A percentile compares a stretch with the other conserved stretches of the same genome.
phyloP scores from a whole-genome alignment of 345 rosid species.

The Rhodamnia argentea region DNA sequence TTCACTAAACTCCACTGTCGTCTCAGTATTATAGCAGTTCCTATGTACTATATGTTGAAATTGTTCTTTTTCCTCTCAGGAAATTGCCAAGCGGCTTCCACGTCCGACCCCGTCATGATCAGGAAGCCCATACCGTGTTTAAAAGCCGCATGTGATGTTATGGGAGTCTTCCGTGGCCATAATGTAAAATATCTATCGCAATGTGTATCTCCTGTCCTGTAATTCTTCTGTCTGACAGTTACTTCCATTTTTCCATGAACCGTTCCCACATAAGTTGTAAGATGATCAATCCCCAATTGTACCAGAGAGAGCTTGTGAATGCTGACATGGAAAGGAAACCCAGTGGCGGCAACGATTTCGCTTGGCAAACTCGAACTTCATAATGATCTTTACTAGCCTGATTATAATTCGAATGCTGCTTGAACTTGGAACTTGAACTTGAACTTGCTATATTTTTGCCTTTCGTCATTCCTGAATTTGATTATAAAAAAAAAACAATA shows the following conservation, averaged over 20 bases:
- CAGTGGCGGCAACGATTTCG: background rate
- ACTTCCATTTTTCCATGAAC: background rate
- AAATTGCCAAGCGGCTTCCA: conserved; percentile 88
- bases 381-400: background rate
- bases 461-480: background rate
- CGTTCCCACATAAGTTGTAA: background rate
- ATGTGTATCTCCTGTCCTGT: background rate
- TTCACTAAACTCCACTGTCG: no score
- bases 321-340: background rate
- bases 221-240: background rate
- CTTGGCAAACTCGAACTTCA: background rate
- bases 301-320: background rate
- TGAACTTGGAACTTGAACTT: background rate
- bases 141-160: background rate
- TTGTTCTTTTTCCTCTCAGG: conserved; percentile 33
- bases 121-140: background rate
- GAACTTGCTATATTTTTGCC: background rate
- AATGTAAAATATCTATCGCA: background rate
- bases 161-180: background rate
- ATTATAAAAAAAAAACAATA: background rate
- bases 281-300: background rate
- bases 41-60: background rate
- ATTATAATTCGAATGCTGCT: background rate
- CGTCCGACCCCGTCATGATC: conserved; percentile 49
- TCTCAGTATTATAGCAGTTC: background rate